Evolutionary conservation across 441 rosid species (phyloP), one percentile per base, ranked within the genome.

Genomic region (Cnidoscolus chayamansa): DNA sequence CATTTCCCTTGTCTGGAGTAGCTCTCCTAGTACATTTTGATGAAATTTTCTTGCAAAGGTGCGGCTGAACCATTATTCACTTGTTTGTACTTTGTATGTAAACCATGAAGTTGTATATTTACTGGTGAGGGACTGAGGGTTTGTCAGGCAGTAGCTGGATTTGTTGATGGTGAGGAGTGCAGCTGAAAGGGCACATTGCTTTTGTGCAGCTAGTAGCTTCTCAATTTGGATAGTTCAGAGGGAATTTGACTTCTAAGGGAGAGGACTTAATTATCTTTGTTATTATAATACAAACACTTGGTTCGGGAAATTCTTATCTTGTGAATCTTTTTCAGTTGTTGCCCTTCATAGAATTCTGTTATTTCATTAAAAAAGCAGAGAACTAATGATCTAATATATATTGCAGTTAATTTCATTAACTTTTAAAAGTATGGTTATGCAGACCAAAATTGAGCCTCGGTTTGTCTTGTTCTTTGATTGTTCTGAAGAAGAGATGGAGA

Each of bases 401-500:
- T 19, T 59, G n/a, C 17, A 59, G 47, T 12, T 31, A 9, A 30
- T 13, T 11, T 55, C 68, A 8, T 67, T 72, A 37, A 35, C 55
- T 68, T 70, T 74, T 70, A 47, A 31, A 57, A 65, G 45, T 4
- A 0, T 73, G 16, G 56, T 81, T 74, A 16, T 77, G 79, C 86
- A 91, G 98, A 90, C 98, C 45, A 83, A 84, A 79, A 87, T 88
- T 32, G 86, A 78, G 78, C 98, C 96, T 70, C 87, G 80, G 63
- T 87, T 87, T 77, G 90, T 93, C 68, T 72, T 93, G 30, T 88
- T 87, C 78, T 91, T 91, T 76, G 84, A 87, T 71, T 93, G 98
- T 78, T 77, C 92, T 63, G 93, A 91, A 78, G 89, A 91, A 81
- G 98, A 89, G 81, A 82, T 91, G 89, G 92, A 89, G 81, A 84